Evolutionary conservation across 1,284 basidiomycete species (phyloP).

Genomic region (Cryptococcus sp.): DNA sequence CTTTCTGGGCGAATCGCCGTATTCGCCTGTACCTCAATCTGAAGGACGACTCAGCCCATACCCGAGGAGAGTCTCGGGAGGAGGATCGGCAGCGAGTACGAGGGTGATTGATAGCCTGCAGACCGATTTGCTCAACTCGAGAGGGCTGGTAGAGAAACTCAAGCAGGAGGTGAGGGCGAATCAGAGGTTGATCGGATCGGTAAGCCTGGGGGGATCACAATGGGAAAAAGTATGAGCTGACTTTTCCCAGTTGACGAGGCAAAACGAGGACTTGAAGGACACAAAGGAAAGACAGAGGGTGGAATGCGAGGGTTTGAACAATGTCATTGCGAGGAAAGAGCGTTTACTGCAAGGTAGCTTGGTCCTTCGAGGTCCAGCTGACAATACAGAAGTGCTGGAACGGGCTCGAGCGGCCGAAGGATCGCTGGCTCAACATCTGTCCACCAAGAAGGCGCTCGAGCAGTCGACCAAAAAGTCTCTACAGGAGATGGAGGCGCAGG

Average conservation of each 20-base stretch:
- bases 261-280: conserved; percentile 44
- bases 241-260: conserved; percentile 38
- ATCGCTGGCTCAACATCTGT: conserved; percentile 20
- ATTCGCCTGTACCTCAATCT: conserved; percentile 10
- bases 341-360: conserved; percentile 36
- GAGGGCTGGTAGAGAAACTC: conserved; percentile 34
- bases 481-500: conserved; percentile 30
- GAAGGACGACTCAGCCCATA: conserved; percentile 11
- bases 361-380: background rate
- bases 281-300: conserved; percentile 41
- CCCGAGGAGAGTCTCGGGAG: conserved; percentile 1
- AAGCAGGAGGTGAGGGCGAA: conserved; percentile 33
- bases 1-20: conserved; percentile 19
- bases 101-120: conserved; percentile 42
- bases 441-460: conserved; percentile 37
- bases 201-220: too few relatives aligned
- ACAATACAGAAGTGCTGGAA: conserved; percentile 35
- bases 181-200: conserved; percentile 32
- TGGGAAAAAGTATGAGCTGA: background rate
- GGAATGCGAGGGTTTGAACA: conserved; percentile 41
- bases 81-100: conserved; percentile 28
- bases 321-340: conserved; percentile 42
- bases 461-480: conserved; percentile 32
- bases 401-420: conserved; percentile 42
- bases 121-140: conserved; percentile 32